Evolutionary conservation across 1,139 yeast species (phyloP).

Genomic region (Zygoascus hellenicus): DNA sequence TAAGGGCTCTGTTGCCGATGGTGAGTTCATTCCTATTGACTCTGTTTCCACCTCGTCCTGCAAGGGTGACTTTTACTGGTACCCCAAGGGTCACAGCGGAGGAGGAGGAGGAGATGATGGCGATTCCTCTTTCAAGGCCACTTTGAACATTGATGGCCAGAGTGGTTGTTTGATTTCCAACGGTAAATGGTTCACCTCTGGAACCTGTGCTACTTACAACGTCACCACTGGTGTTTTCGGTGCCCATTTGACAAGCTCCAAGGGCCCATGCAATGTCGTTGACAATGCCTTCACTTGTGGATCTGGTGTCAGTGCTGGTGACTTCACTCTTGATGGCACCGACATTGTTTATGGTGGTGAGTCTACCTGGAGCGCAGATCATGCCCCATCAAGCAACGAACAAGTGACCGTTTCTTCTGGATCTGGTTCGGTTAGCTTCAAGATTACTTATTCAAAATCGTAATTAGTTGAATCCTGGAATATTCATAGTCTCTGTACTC

Average conservation of each 20-base stretch:
- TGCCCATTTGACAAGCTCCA: slow-evolving; percentile 57
- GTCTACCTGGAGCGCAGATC: slow-evolving; percentile 57
- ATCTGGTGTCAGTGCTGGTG: slow-evolving; percentile 25
- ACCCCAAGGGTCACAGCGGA: slow-evolving; percentile 79
- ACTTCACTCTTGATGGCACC: slow-evolving; percentile 29
- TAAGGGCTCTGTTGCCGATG: slow-evolving; percentile 64
- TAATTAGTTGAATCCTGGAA: too few relatives aligned
- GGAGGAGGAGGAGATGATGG: slow-evolving; percentile 22
- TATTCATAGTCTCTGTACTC: too few relatives aligned
- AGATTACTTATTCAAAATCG: slow-evolving; percentile 4
- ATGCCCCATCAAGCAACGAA: slow-evolving; percentile 43
- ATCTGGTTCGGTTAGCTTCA: slow-evolving; percentile 39
- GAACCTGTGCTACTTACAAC: slow-evolving; percentile 79
- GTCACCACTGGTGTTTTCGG: slow-evolving; percentile 62
- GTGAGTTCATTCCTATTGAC: slow-evolving; percentile 61
- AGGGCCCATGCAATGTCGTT: slow-evolving; percentile 65
- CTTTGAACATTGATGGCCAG: slow-evolving; percentile 49
- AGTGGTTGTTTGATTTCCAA: slow-evolving; percentile 76
- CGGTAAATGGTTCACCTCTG: slow-evolving; percentile 78
- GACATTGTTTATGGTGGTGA: slow-evolving; percentile 55
- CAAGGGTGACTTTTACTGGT: slow-evolving; percentile 59
- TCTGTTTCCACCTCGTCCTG: slow-evolving; percentile 55
- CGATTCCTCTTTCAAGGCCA: slow-evolving; percentile 34
- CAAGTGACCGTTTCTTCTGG: slow-evolving; percentile 54
- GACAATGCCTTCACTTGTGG: slow-evolving; percentile 36